Evolutionary conservation across 768 basidiomycete genomes (phyloP).

Genomic region (Lactarius deliciosus): DNA sequence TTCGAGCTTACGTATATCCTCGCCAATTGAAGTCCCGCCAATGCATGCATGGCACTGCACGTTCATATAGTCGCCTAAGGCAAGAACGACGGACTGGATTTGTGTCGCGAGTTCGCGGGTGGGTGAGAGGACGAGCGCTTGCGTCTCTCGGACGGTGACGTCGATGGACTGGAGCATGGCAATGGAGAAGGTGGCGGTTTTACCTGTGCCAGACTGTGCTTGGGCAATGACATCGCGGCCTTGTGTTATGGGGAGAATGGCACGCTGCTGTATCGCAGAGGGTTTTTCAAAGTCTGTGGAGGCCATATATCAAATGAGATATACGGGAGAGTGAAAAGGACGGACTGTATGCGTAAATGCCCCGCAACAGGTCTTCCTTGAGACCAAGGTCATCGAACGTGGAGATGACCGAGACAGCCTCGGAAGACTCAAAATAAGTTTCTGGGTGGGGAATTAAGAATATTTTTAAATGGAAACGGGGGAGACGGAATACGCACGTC

Average conservation of each 20-base stretch:
- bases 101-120: conserved; percentile 99
- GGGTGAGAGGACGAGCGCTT: conserved; percentile 94
- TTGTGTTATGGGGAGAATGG: conserved; percentile 93
- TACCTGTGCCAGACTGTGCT: conserved; percentile 98
- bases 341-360: conserved; percentile 97
- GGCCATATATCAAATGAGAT: conserved; percentile 8
- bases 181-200: conserved; percentile 99
- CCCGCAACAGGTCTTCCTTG: conserved; percentile 93
- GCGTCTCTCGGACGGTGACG: conserved; percentile 88
- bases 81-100: conserved; percentile 95
- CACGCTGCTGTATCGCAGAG: conserved; percentile 97
- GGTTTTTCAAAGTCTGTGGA: conserved; percentile 88
- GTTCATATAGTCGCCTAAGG: conserved; percentile 98
- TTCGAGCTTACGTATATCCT: conserved; percentile 96
- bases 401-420: conserved; percentile 84
- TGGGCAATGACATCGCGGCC: conserved; percentile 98
- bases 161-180: conserved; percentile 98
- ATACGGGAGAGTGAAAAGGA: conserved; percentile 25
- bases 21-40: conserved; percentile 94
- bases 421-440: conserved; percentile 94
- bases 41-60: conserved; percentile 99
- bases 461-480: neutral
- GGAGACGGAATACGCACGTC: conserved; percentile 14
- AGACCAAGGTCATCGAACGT: conserved; percentile 89
- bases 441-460: conserved; percentile 41